Evolutionary conservation across 108 stramenopile species (phyloP).

Genomic region (Nitzschia sp.): DNA sequence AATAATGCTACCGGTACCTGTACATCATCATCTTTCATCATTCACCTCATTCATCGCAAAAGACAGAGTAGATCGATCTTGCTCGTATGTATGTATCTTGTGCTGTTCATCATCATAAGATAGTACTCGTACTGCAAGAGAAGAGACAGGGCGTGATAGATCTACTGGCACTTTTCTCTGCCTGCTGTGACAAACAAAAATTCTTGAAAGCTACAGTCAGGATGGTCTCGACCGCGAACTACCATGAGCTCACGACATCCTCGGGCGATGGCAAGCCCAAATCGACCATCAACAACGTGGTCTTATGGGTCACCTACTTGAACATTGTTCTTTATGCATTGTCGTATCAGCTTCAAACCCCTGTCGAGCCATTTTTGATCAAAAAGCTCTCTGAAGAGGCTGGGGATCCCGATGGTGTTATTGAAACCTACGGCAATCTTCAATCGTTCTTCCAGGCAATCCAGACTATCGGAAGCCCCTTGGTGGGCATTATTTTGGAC

Average conservation of each 20-base stretch:
- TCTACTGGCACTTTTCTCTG: too few relatives aligned
- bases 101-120: too few relatives aligned
- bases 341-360: slow-evolving; percentile 79
- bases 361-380: slow-evolving; percentile 81
- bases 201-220: too few relatives aligned
- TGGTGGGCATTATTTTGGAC: slow-evolving; percentile 72
- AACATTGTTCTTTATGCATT: slow-evolving; percentile 78
- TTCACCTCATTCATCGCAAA: too few relatives aligned
- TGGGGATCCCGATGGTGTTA: slow-evolving; percentile 36
- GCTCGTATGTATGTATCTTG: too few relatives aligned
- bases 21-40: too few relatives aligned
- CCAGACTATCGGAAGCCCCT: slow-evolving; percentile 69
- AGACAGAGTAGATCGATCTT: too few relatives aligned
- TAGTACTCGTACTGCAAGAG: too few relatives aligned
- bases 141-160: too few relatives aligned
- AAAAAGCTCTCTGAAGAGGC: slow-evolving; percentile 35
- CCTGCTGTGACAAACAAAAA: too few relatives aligned
- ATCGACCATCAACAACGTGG: background rate
- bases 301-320: slow-evolving; percentile 57
- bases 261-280: background rate
- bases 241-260: background rate
- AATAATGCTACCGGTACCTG: too few relatives aligned
- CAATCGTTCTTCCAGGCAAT: slow-evolving; percentile 73
- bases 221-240: background rate
- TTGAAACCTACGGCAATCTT: slow-evolving; percentile 62